Evolutionary conservation across 306 rosid species (phyloP).

Genomic region (Dryas octopetala): DNA sequence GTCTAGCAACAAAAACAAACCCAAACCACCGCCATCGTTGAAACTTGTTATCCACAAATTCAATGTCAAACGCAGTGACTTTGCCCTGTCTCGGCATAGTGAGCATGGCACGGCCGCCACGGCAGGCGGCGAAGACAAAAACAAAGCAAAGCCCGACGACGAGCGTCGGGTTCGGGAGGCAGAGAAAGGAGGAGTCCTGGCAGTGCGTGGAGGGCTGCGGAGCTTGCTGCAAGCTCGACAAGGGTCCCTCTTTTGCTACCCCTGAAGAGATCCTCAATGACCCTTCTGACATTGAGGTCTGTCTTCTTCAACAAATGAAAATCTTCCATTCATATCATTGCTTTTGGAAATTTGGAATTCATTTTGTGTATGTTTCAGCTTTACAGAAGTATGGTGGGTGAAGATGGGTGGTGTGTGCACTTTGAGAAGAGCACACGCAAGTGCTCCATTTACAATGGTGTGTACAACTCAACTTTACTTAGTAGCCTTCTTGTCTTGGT

Average conservation of each 20-base stretch:
- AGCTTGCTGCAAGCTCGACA: constrained; percentile 82
- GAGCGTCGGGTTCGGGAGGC: constrained; percentile 35
- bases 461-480: not conserved
- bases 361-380: constrained; percentile 49
- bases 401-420: constrained; percentile 91
- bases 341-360: not conserved
- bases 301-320: not conserved
- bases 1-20: not conserved
- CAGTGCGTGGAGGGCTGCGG: constrained; percentile 87
- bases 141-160: constrained; percentile 28
- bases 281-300: constrained; percentile 62
- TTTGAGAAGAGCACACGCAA: constrained; percentile 68
- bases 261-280: constrained; percentile 74
- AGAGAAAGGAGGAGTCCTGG: constrained; percentile 55
- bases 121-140: constrained; percentile 19
- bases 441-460: constrained; percentile 83
- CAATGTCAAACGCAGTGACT: constrained; percentile 30
- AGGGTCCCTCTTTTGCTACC: constrained; percentile 71
- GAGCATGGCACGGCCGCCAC: constrained; percentile 35
- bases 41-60: not conserved
- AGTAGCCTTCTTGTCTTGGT: not conserved
- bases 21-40: not conserved
- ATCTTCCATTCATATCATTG: not conserved
- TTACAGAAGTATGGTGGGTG: constrained; percentile 72
- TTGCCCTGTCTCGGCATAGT: constrained; percentile 23